Percentiles rank a stretch among this genome's conserved stretches.
phyloP scores from a whole-genome alignment of 768 basidiomycete species.

The Tricholoma terreum region DNA sequence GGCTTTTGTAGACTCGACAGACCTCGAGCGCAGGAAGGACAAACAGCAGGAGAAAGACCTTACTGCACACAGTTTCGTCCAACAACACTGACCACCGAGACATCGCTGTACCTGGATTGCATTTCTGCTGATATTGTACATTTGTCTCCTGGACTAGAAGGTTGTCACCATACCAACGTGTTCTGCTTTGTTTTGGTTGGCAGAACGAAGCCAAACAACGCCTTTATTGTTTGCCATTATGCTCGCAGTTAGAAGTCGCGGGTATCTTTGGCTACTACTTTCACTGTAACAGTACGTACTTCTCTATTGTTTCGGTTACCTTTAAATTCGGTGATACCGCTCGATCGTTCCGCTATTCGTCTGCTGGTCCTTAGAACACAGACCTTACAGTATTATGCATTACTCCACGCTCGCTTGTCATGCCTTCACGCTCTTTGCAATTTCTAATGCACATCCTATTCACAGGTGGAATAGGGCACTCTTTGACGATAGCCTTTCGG shows the following conservation, averaged over 20 bases:
- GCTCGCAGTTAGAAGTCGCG: neutral
- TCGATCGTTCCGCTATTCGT: neutral
- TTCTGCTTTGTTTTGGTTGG: neutral
- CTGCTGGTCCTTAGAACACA: neutral
- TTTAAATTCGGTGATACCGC: neutral
- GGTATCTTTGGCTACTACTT: neutral
- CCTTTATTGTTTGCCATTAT: neutral
- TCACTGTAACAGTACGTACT: neutral
- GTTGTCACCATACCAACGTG: too few relatives aligned
- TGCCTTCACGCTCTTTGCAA: slow-evolving; percentile 6
- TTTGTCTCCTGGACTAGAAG: too few relatives aligned
- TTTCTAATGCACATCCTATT: slow-evolving; percentile 5
- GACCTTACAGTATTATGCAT: slow-evolving; percentile 3
- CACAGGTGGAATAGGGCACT: neutral
- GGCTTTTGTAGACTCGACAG: neutral
- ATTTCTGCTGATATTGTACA: neutral
- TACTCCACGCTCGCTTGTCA: slow-evolving; percentile 5
- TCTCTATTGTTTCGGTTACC: neutral
- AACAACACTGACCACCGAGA: slow-evolving; percentile 11
- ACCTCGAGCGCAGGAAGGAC: slow-evolving; percentile 15
- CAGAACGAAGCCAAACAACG: neutral
- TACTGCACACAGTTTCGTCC: slow-evolving; percentile 27
- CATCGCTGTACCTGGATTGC: neutral
- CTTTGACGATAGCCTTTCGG: neutral
- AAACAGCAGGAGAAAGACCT: slow-evolving; percentile 25